Percentiles rank a stretch among this genome's conserved stretches.
Conservation (phyloP, 2,329 filamentous ascomycete species). For the Helicocarpus griseus region DNA sequence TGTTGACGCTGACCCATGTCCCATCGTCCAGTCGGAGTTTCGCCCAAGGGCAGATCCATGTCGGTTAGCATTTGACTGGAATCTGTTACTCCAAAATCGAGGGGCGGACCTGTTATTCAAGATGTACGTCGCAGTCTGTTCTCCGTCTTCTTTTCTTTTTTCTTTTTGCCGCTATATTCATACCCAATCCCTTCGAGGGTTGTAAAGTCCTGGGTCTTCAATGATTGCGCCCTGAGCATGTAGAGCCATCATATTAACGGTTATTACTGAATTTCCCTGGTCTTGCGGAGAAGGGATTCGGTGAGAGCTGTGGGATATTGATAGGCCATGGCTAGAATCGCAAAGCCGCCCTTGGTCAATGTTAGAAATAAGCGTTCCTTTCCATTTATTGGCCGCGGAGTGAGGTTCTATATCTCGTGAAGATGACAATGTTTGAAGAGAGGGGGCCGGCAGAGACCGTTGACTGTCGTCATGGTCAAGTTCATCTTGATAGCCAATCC, state of each 20-base stretch:
- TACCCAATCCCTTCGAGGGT: neutral
- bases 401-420: no score
- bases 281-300: no score
- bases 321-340: no score
- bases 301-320: neutral
- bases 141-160: neutral
- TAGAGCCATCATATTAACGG: no score
- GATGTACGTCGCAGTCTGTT: neutral
- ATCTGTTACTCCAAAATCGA: neutral
- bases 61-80: neutral
- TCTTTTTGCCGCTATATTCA: neutral
- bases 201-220: neutral
- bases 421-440: no score
- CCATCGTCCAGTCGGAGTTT: neutral
- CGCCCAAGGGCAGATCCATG: constrained; percentile 2
- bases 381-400: no score
- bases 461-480: no score
- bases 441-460: no score
- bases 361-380: no score
- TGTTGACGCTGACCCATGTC: neutral
- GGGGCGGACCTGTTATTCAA: neutral
- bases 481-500: no score
- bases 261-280: no score
- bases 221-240: neutral
- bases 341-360: no score